These are phyloP conservation scores for Neopestalotiopsis sp. DNA, from an alignment of 2,329 filamentous ascomycete species.

Conservation along the genomic window DNA sequence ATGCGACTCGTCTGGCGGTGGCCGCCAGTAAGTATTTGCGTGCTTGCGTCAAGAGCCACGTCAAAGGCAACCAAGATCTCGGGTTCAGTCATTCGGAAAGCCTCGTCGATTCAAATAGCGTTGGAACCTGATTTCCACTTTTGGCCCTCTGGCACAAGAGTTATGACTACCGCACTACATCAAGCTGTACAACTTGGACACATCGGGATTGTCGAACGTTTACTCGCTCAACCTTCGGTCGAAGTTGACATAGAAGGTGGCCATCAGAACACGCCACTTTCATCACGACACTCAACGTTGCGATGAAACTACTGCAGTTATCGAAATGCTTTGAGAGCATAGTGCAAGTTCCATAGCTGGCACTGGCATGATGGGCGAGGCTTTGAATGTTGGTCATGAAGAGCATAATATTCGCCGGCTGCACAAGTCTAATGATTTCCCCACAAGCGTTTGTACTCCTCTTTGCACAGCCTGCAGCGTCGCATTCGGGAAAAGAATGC, in stretches of 20 bases:
- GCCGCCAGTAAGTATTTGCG: too few species aligned
- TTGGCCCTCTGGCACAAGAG: too few species aligned
- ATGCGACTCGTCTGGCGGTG: too few species aligned
- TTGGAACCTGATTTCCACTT: too few species aligned
- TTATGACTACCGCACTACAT: not conserved
- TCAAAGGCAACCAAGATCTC: too few species aligned
- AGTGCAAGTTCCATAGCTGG: not conserved
- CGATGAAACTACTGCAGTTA: not conserved
- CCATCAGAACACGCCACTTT: not conserved
- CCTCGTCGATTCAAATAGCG: too few species aligned
- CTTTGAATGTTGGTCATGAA: not conserved
- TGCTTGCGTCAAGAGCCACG: too few species aligned
- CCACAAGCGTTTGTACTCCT: not conserved
- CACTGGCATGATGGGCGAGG: not conserved
- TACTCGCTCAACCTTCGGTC: not conserved
- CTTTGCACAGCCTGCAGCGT: not conserved
- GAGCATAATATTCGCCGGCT: not conserved
- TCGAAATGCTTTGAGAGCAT: not conserved
- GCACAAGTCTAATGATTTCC: not conserved
- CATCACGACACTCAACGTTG: not conserved
- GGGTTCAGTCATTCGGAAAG: too few species aligned
- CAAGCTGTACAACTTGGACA: not conserved
- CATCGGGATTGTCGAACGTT: not conserved
- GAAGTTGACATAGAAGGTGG: not conserved
- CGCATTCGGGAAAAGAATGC: not conserved